A percentile compares a stretch with the other conserved stretches of the same genome.
These are phyloP conservation scores for Setaria italica DNA, from an alignment of 202 grass and related monocot species.

Conservation along the genomic window DNA sequence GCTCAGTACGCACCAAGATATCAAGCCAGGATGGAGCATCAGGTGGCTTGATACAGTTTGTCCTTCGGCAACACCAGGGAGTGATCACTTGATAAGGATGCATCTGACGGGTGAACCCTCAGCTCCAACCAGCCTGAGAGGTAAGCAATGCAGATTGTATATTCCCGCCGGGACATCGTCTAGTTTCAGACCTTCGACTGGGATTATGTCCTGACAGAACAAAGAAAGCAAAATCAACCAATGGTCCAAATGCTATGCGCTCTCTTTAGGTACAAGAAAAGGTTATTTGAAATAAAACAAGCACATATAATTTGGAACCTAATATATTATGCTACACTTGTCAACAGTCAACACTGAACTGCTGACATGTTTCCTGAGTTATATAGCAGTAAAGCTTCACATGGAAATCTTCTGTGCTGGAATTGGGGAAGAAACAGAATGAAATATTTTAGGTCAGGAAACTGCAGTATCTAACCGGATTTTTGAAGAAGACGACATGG, in stretches of 20 bases:
- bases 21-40: slow-evolving; percentile 23
- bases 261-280: background rate
- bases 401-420: slow-evolving; percentile 33
- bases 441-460: background rate
- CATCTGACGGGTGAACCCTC: slow-evolving; percentile 90
- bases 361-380: slow-evolving; percentile 27
- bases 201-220: slow-evolving; percentile 89
- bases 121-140: slow-evolving; percentile 68
- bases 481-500: slow-evolving; percentile 88
- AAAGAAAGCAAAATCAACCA: slow-evolving; percentile 41
- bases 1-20: background rate
- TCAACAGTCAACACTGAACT: slow-evolving; percentile 1
- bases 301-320: background rate
- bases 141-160: slow-evolving; percentile 90
- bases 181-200: slow-evolving; percentile 79
- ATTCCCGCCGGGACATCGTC: slow-evolving; percentile 65
- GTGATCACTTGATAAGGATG: slow-evolving; percentile 80
- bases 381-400: slow-evolving; percentile 14
- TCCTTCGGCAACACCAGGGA: slow-evolving; percentile 28
- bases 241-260: background rate
- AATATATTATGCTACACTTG: slow-evolving; percentile 4
- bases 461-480: slow-evolving; percentile 54
- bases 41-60: slow-evolving; percentile 8
- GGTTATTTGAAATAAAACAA: background rate
- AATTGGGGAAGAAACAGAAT: background rate